Evolutionary conservation across 2,329 filamentous ascomycete species (phyloP), one percentile per base, ranked within the genome.

Genomic region (Fusarium aywerte): DNA sequence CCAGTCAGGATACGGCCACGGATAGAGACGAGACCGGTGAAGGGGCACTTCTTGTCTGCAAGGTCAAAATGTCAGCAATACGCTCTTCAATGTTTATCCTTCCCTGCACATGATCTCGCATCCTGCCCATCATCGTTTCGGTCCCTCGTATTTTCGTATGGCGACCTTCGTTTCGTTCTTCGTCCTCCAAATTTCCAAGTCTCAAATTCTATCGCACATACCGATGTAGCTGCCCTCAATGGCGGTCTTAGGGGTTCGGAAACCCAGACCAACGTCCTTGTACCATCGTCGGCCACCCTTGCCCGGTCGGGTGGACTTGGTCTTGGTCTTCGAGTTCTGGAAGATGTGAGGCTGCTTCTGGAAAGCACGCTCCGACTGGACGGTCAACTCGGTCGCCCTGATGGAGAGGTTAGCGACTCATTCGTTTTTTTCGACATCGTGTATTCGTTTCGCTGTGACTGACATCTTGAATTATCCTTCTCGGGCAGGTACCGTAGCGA

Each of bases 261-360:
- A 99, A 79, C 96, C 96, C 84, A 99, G 89, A 86, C 96, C 96
- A 79, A 99, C 93, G 81, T 99, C 96, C 92, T 99, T 99, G 86
- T 97, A 97, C 93, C 83, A 85, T 94, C 94, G 90, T 85, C 92
- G 91, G 78, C 92, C 93, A 83, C 89, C 91, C 90, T 97, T 96
- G 83, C 93, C 93, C 78, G 91, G 91, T 82, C 90, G 90, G 83
- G 86, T 86, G 82, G 91, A 92, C 85, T 92, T 90, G 81, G 89
- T 85, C 88, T 93, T 93, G 83, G 87, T 86, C 91, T 99, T 99
- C 82, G 91, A 88, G 91, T 98, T 97, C 80, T 92, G 90, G 92
- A 98, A 99, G 89, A 99, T 97, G 86, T 99, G 96, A 84, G 96
- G 96, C 90, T 99, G 95, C 91, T 99, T 99, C 87, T 98, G 96